Conservation (phyloP, 768 basidiomycete genomes). For the Leccinum longicurvipes region DNA sequence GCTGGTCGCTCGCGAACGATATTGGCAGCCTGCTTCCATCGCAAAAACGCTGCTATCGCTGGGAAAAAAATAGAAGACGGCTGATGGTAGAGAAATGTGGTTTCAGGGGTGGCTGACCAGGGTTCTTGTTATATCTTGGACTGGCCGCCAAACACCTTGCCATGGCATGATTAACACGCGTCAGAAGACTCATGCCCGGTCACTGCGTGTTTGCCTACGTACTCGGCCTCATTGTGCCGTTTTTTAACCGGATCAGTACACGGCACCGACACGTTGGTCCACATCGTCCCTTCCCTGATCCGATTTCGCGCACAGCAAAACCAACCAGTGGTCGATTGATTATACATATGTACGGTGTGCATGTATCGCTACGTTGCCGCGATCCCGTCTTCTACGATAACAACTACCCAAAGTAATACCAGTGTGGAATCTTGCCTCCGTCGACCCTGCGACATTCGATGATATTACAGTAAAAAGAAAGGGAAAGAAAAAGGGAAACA, state of each 20-base stretch:
- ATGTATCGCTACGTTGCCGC: conserved; percentile 15
- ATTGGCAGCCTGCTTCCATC: conserved; percentile 31
- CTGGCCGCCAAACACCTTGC: conserved; percentile 25
- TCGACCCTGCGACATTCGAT: not conserved
- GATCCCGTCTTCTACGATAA: conserved; percentile 7
- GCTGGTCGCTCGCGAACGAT: conserved; percentile 25
- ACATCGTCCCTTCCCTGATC: conserved; percentile 9
- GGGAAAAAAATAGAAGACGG: not conserved
- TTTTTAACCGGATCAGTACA: conserved; percentile 5
- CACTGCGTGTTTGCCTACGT: conserved; percentile 24
- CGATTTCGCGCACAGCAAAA: conserved; percentile 11
- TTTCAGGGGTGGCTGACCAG: conserved; percentile 16
- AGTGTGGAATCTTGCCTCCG: conserved; percentile 5
- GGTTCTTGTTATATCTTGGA: conserved; percentile 30
- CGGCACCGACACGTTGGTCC: conserved; percentile 29
- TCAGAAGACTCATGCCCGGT: conserved; percentile 16
- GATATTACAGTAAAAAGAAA: not conserved
- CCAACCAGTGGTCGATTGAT: conserved; percentile 8
- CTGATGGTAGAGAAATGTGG: conserved; percentile 11
- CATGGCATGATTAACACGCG: conserved; percentile 33
- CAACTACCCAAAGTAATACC: conserved; percentile 7
- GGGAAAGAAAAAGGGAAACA: not conserved
- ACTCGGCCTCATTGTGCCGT: conserved; percentile 27
- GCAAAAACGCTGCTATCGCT: conserved; percentile 2
- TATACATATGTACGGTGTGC: conserved; percentile 7